These are phyloP conservation scores for Allomyces macrogynus DNA, from an alignment of 192 early-diverging fungal species.

Conservation along the genomic window DNA sequence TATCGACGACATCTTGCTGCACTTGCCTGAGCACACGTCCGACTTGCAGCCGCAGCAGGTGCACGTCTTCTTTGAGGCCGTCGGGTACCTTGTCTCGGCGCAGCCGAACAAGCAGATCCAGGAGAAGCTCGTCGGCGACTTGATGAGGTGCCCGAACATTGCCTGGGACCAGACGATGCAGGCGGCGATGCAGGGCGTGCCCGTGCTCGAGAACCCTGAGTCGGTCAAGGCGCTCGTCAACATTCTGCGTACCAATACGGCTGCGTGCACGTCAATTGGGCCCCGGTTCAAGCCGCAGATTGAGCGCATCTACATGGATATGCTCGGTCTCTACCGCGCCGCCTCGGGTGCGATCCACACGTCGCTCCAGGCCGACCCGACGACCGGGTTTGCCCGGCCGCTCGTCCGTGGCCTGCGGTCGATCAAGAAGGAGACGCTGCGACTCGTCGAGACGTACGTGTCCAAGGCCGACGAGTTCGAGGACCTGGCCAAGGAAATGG, in stretches of 20 bases:
- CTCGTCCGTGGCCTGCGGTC: constrained; percentile 74
- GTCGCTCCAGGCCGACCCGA: background rate
- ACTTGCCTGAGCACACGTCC: constrained; percentile 60
- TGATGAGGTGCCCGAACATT: background rate
- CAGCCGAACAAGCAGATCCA: constrained; percentile 43
- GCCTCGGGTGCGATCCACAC: constrained; percentile 57
- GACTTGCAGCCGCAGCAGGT: constrained; percentile 82
- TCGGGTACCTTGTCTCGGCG: constrained; percentile 93
- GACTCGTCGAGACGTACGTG: constrained; percentile 84
- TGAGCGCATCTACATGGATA: constrained; percentile 68
- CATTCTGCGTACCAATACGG: constrained; percentile 86
- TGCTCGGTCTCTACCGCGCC: constrained; percentile 79
- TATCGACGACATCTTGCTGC: constrained; percentile 86
- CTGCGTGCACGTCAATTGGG: constrained; percentile 75
- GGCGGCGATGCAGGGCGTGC: constrained; percentile 41
- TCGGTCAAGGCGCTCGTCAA: constrained; percentile 80
- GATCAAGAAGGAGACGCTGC: constrained; percentile 90
- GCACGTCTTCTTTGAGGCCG: constrained; percentile 96
- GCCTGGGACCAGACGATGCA: constrained; percentile 64
- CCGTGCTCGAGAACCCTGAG: constrained; percentile 53
- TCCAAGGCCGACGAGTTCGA: constrained; percentile 62
- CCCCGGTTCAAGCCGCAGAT: constrained; percentile 73
- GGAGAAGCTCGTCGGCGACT: constrained; percentile 5
- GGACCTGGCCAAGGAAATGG: constrained; percentile 59
- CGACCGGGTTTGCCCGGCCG: constrained; percentile 20